Conservation (phyloP, 75 land plant genomes). For the Cupressus sempervirens region DNA sequence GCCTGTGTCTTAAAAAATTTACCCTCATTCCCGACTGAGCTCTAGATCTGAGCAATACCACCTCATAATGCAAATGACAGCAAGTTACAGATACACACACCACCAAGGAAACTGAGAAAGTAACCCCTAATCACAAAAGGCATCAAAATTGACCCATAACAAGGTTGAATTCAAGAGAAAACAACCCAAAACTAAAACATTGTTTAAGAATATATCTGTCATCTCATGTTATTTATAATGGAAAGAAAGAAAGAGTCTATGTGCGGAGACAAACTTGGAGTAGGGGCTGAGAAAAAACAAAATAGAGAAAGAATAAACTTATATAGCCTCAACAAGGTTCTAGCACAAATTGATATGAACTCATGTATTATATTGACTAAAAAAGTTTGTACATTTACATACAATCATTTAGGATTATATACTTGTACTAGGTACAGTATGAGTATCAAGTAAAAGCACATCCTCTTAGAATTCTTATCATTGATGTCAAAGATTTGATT, state of each 20-base stretch:
- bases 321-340: neutral
- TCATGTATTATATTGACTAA: no score
- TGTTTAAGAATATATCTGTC: neutral
- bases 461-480: no score
- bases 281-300: neutral
- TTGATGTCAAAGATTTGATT: no score
- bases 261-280: neutral
- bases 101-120: neutral
- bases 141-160: neutral
- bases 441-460: neutral
- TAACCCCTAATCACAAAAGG: neutral
- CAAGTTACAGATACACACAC: neutral
- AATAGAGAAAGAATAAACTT: neutral
- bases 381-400: neutral
- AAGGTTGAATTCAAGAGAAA: no score
- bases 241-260: no score
- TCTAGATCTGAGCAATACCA: neutral
- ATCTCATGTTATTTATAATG: neutral
- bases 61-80: neutral
- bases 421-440: neutral
- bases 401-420: neutral
- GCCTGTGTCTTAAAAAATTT: neutral
- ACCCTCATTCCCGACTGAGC: neutral
- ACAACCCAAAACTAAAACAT: neutral
- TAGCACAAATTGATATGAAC: neutral